Evolutionary conservation across 768 basidiomycete species (phyloP), one percentile per base, ranked within the genome.

Genomic region (Suillus spraguei): DNA sequence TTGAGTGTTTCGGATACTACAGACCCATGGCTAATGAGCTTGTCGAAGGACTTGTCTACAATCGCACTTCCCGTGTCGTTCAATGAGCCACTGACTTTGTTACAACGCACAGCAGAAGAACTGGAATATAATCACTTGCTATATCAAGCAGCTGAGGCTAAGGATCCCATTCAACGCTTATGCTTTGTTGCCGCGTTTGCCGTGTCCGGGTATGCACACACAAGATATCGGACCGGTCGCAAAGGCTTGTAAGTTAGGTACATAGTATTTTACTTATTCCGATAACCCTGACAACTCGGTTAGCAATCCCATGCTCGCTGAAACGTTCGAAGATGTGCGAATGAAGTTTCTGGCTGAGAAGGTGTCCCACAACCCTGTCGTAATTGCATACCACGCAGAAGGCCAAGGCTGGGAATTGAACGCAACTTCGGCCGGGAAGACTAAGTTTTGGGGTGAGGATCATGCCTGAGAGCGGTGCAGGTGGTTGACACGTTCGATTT

Each of bases 341-440:
- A 88, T 91, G 85, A 87, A 85, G 63, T 92, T 94, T 70, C 83
- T 95, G 59, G 89, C 91, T 53, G 93, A 95, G 78, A 95, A 95
- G 79, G 92, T 94, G 66, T 85, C 85, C 44, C 94, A 95, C 71
- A 88, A 91, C 68, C 93, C 93, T 14, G 83, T 95, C 44, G 81
- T 94, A 69, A 85, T 94, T 70, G 94, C 92, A 4, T 94, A 90
- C 76, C 91, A 93, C 69, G 94, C 92, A 5, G 86, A 92, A 72
- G 92, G 93, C 24, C 76, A 83, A 36, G 82, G 85, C 7, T 95
- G 94, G 94, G 84, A 87, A 70, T 74, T 94, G 36, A 81, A 81
- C 63, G 90, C 85, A 39, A 92, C 90, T 0, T 89, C 90, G n/a
- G 82, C 85, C 68, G 93, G 91, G 32, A 92, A 85, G 76, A 94